Conservation (phyloP, 2,329 filamentous ascomycete species). For the Colletotrichum trifolii region DNA sequence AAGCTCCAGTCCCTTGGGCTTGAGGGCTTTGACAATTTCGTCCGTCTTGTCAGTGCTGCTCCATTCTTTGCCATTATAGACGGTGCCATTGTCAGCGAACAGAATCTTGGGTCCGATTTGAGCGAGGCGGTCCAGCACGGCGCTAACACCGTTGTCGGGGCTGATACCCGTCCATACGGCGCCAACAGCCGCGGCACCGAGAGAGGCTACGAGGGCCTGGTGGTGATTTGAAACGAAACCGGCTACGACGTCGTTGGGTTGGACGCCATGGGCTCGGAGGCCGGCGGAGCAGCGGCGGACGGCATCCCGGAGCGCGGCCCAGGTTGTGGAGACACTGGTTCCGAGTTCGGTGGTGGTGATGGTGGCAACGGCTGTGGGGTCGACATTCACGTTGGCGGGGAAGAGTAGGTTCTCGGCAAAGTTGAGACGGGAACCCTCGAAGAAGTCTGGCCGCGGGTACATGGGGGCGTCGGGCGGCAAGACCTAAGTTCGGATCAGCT, state of each 20-base stretch:
- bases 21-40: constrained; percentile 77
- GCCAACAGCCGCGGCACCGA: constrained; percentile 83
- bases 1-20: constrained; percentile 68
- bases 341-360: constrained; percentile 83
- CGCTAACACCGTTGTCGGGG: constrained; percentile 91
- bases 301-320: constrained; percentile 82
- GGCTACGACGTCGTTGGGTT: constrained; percentile 66
- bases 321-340: constrained; percentile 69
- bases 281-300: constrained; percentile 80
- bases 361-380: constrained; percentile 74
- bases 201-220: constrained; percentile 87
- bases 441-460: constrained; percentile 91
- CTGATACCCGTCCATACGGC: constrained; percentile 94
- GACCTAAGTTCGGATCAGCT: constrained; percentile 60
- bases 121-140: constrained; percentile 85
- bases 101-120: constrained; percentile 87
- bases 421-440: constrained; percentile 81
- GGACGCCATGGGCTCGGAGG: constrained; percentile 73
- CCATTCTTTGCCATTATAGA: constrained; percentile 93
- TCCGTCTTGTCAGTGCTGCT: constrained; percentile 80
- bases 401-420: constrained; percentile 96
- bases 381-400: constrained; percentile 67
- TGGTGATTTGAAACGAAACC: constrained; percentile 90
- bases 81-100: constrained; percentile 87
- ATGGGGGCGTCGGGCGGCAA: constrained; percentile 75